Evolutionary conservation across 2,329 filamentous ascomycete species (phyloP).

Genomic region (Aureobasidium subglaciale): DNA sequence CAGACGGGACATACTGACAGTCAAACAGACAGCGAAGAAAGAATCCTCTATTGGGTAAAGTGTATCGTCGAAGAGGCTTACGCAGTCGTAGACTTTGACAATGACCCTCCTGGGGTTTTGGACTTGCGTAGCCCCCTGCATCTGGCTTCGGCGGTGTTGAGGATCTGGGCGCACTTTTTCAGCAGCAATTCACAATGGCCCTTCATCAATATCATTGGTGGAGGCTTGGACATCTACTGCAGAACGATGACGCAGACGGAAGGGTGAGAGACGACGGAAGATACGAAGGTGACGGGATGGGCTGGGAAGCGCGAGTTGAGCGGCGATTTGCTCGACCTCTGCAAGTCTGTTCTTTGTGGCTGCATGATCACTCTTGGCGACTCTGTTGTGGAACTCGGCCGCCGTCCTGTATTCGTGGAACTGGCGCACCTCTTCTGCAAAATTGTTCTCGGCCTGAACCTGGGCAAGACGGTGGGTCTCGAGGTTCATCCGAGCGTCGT

Average conservation of each 20-base stretch:
- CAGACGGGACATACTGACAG: conserved; percentile 29
- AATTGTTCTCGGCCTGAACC: too few species aligned
- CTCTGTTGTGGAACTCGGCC: too few species aligned
- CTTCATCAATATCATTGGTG: conserved; percentile 36
- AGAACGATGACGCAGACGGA: not conserved
- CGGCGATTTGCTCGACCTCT: too few species aligned
- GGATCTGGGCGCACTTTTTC: conserved; percentile 38
- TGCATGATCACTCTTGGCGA: too few species aligned
- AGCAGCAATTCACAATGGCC: conserved; percentile 38
- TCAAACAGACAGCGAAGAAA: conserved; percentile 33
- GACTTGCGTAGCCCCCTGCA: conserved; percentile 29
- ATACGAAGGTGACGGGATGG: too few species aligned
- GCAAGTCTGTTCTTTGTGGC: too few species aligned
- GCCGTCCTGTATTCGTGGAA: too few species aligned
- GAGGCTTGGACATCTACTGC: not conserved
- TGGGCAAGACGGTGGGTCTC: too few species aligned
- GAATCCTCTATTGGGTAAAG: conserved; percentile 32
- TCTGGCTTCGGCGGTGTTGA: conserved; percentile 34
- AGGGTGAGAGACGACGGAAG: too few species aligned
- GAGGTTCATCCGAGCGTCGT: too few species aligned
- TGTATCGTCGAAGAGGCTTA: conserved; percentile 37
- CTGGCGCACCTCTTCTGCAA: too few species aligned
- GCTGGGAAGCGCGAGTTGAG: too few species aligned
- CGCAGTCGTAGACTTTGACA: conserved; percentile 27
- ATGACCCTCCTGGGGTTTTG: conserved; percentile 19